These are phyloP conservation scores for Poronia punctata DNA, from an alignment of 495 filamentous ascomycete species.

Conservation along the genomic window DNA sequence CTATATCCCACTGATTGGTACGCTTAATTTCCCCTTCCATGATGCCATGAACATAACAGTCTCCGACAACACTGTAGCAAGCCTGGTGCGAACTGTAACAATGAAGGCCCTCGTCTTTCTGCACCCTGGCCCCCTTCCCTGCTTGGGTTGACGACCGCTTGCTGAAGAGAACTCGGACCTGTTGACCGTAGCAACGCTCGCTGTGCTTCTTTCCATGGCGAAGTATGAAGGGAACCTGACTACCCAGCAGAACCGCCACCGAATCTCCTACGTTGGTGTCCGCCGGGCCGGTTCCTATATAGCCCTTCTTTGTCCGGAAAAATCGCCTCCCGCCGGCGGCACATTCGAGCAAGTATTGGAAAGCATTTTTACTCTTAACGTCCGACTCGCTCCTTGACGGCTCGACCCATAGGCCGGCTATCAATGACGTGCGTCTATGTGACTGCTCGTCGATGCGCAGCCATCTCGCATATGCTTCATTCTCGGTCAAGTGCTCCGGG, in stretches of 20 bases:
- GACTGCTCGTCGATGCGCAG: slow-evolving; percentile 5
- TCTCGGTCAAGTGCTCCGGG: not conserved
- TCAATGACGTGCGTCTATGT: slow-evolving; percentile 11
- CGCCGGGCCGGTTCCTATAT: slow-evolving; percentile 19
- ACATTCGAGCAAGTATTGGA: slow-evolving; percentile 18
- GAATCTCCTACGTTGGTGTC: slow-evolving; percentile 12
- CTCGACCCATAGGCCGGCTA: slow-evolving; percentile 12
- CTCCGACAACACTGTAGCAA: slow-evolving; percentile 12
- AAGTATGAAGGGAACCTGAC: slow-evolving; percentile 18
- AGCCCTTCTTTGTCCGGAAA: slow-evolving; percentile 17
- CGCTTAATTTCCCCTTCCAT: slow-evolving; percentile 15
- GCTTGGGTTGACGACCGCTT: slow-evolving; percentile 1
- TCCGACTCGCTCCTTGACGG: not conserved
- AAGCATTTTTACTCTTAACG: slow-evolving; percentile 10
- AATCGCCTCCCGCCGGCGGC: slow-evolving; percentile 14
- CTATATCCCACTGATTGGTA: not conserved
- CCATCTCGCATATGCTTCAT: slow-evolving; percentile 11
- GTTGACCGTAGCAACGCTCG: not conserved
- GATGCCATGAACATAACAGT: slow-evolving; percentile 15
- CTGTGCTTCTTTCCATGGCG: not conserved
- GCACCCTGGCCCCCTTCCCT: slow-evolving; percentile 1
- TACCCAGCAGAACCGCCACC: slow-evolving; percentile 10
- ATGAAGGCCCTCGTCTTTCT: not conserved
- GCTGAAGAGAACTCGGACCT: slow-evolving; percentile 2
- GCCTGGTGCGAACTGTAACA: not conserved